A percentile compares a stretch with the other conserved stretches of the same genome.
Conservation (phyloP, 192 early-diverging fungal species). For the Entomortierella parvispora region DNA sequence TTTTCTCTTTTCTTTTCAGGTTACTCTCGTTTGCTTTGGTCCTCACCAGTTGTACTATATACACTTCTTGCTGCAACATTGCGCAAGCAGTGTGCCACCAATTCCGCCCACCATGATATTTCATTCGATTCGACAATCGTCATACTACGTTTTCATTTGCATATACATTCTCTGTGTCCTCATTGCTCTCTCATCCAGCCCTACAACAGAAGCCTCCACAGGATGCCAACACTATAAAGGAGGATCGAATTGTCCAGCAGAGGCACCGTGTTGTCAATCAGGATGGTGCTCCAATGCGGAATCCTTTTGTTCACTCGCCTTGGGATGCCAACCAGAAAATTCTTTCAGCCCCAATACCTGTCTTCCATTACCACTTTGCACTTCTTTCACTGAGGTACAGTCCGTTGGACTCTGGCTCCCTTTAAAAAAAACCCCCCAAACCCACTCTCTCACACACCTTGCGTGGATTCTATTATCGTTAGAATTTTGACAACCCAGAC, state of each 20-base stretch:
- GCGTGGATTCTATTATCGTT: too few species aligned
- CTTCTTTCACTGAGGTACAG: conserved; percentile 37
- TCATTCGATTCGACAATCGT: too few species aligned
- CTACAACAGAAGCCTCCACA: conserved; percentile 3
- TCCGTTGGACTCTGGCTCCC: not conserved
- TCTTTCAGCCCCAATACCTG: conserved; percentile 40
- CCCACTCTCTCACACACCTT: too few species aligned
- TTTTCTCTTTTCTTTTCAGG: too few species aligned
- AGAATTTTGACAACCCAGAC: conserved; percentile 28
- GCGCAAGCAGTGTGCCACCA: too few species aligned
- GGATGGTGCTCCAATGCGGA: conserved; percentile 54
- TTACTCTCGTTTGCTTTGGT: too few species aligned
- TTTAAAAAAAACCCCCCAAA: not conserved
- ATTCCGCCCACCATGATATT: too few species aligned
- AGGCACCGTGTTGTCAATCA: conserved; percentile 57
- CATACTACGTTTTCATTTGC: too few species aligned
- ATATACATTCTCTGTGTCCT: too few species aligned
- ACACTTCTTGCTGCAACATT: too few species aligned
- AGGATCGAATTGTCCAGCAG: conserved; percentile 49
- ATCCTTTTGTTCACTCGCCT: conserved; percentile 39
- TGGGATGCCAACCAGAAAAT: conserved; percentile 55
- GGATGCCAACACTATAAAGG: conserved; percentile 50
- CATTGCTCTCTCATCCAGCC: too few species aligned
- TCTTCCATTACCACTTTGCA: conserved; percentile 29
- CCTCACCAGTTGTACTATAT: too few species aligned